phyloP scores from a whole-genome alignment of 73 alveolate genomes.

The Paramecium octaurelia region DNA sequence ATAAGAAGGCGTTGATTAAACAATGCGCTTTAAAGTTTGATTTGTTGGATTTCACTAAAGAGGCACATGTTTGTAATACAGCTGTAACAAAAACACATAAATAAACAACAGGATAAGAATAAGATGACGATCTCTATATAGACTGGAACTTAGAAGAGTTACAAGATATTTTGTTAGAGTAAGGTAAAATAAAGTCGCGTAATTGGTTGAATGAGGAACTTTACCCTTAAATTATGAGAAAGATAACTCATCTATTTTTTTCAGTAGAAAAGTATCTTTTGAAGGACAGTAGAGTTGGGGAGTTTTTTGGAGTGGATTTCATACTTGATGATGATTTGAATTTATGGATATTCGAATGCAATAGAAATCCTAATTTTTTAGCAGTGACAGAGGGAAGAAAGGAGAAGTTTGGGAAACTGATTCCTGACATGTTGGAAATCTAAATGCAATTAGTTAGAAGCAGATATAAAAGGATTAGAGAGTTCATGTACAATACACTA shows the following conservation, averaged over 20 bases:
- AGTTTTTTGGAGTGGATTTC: slow-evolving; percentile 48
- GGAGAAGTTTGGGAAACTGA: slow-evolving; percentile 23
- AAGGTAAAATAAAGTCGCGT: neutral
- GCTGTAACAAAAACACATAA: slow-evolving; percentile 49
- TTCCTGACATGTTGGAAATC: slow-evolving; percentile 43
- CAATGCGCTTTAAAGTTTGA: slow-evolving; percentile 42
- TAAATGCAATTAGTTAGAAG: slow-evolving; percentile 25
- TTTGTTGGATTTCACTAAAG: slow-evolving; percentile 29
- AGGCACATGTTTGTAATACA: slow-evolving; percentile 41
- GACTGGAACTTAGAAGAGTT: slow-evolving; percentile 49
- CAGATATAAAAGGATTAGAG: slow-evolving; percentile 22
- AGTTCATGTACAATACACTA: neutral
- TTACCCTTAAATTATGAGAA: slow-evolving; percentile 25
- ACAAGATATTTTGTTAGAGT: neutral
- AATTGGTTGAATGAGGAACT: neutral
- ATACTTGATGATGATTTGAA: slow-evolving; percentile 26
- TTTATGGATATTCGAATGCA: slow-evolving; percentile 49
- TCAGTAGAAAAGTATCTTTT: slow-evolving; percentile 15
- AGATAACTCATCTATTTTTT: slow-evolving; percentile 21
- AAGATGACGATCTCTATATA: slow-evolving; percentile 30
- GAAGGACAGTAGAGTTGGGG: slow-evolving; percentile 38
- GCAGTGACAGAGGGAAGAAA: slow-evolving; percentile 46
- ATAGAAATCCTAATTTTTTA: slow-evolving; percentile 41
- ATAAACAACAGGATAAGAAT: neutral
- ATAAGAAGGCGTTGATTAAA: slow-evolving; percentile 22